Percentiles rank a stretch among this genome's conserved stretches.
These are phyloP conservation scores for Mikania micrantha DNA, from an alignment of 129 eudicot genomes.

Conservation along the genomic window DNA sequence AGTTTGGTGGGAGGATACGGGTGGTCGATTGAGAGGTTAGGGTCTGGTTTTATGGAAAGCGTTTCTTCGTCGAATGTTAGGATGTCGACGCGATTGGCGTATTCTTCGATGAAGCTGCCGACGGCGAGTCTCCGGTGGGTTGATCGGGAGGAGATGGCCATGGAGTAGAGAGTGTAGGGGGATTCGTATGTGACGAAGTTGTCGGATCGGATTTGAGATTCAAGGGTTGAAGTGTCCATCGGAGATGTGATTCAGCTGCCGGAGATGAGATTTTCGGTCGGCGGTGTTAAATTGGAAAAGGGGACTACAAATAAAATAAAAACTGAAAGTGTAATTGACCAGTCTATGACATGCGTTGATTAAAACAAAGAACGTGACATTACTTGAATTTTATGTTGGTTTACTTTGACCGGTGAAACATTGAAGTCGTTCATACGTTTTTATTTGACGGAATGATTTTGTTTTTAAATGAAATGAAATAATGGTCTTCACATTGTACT, in stretches of 20 bases:
- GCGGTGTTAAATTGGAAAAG: not conserved
- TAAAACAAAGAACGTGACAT: too few relatives aligned
- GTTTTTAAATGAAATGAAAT: too few relatives aligned
- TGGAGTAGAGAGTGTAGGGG: slow-evolving; percentile 60
- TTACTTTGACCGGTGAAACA: too few relatives aligned
- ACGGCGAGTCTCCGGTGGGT: slow-evolving; percentile 45
- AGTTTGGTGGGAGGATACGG: slow-evolving; percentile 86
- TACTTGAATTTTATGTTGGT: too few relatives aligned
- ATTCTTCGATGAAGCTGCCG: slow-evolving; percentile 75
- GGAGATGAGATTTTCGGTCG: too few relatives aligned
- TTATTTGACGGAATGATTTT: too few relatives aligned
- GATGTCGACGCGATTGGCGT: slow-evolving; percentile 52
- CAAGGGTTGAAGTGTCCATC: slow-evolving; percentile 42
- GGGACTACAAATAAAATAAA: not conserved
- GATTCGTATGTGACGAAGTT: slow-evolving; percentile 41
- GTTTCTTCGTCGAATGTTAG: slow-evolving; percentile 46
- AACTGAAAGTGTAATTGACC: too few relatives aligned
- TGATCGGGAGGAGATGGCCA: slow-evolving; percentile 42
- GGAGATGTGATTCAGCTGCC: too few relatives aligned
- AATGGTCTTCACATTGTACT: too few relatives aligned
- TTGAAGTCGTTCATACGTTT: too few relatives aligned
- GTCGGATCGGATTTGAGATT: slow-evolving; percentile 31
- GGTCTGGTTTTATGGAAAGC: slow-evolving; percentile 33
- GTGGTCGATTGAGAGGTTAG: slow-evolving; percentile 49
- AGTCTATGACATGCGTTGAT: too few relatives aligned